These are phyloP conservation scores for Anisogramma anomala DNA, from an alignment of 2,329 filamentous ascomycete genomes.

Conservation along the genomic window DNA sequence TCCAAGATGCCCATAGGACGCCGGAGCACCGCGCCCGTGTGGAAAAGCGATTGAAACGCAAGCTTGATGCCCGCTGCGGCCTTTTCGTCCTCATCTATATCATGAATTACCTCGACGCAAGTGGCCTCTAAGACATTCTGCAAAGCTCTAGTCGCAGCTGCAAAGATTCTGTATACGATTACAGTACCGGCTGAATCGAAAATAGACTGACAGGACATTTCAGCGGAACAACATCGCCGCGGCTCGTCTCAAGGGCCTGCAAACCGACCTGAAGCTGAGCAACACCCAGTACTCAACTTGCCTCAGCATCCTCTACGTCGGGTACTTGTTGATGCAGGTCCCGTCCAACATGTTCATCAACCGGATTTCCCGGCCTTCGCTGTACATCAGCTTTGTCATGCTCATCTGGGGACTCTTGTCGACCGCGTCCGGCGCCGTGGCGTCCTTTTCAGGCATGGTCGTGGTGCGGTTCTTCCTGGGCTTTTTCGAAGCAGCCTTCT, in stretches of 20 bases:
- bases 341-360: conserved; percentile 49
- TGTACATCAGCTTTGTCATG: conserved; percentile 43
- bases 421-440: conserved; percentile 40
- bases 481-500: conserved; percentile 52
- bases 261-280: conserved; percentile 44
- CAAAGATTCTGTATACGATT: too few relatives aligned
- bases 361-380: conserved; percentile 36
- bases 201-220: conserved; percentile 19
- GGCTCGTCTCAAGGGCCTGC: conserved; percentile 52
- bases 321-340: conserved; percentile 54
- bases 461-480: conserved; percentile 47
- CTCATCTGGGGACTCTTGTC: conserved; percentile 50
- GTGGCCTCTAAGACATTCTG: too few relatives aligned
- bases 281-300: conserved; percentile 53
- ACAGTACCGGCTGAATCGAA: too few relatives aligned
- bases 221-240: conserved; percentile 54
- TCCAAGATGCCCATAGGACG: conserved; percentile 10
- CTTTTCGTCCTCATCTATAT: conserved; percentile 67
- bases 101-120: conserved; percentile 49
- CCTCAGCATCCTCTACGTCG: conserved; percentile 53
- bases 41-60: conserved; percentile 56
- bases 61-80: conserved; percentile 57
- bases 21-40: conserved; percentile 40
- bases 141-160: too few relatives aligned
- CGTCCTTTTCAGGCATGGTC: conserved; percentile 43